Conservation (phyloP, 345 rosid species). For the Mangifera indica region DNA sequence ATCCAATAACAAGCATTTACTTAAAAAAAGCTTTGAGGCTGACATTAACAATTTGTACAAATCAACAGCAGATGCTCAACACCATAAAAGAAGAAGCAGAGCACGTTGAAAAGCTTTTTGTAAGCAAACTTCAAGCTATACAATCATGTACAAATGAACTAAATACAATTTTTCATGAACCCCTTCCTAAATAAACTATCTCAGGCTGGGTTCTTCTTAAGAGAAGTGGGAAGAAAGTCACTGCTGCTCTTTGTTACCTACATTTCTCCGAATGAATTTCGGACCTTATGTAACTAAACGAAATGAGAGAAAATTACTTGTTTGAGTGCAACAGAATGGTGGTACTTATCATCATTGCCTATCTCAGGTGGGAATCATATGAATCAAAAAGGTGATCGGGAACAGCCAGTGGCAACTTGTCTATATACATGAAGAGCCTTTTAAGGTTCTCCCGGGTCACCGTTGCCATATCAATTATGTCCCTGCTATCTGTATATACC, state of each 20-base stretch:
- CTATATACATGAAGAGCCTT: conserved; percentile 58
- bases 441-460: conserved; percentile 56
- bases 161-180: conserved; percentile 27
- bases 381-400: conserved; percentile 48
- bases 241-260: conserved; percentile 13
- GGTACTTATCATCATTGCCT: conserved; percentile 12
- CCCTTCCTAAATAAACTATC: conserved; percentile 20
- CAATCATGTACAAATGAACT: conserved; percentile 40
- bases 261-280: conserved; percentile 15
- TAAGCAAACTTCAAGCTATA: conserved; percentile 28
- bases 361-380: conserved; percentile 48
- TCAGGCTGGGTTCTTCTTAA: conserved; percentile 23
- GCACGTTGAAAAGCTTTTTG: neutral
- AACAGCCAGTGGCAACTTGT: conserved; percentile 52
- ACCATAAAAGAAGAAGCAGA: neutral
- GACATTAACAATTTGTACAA: conserved; percentile 4
- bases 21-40: neutral
- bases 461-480: conserved; percentile 47
- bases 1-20: neutral
- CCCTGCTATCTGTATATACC: conserved; percentile 51
- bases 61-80: neutral
- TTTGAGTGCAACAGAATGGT: conserved; percentile 10
- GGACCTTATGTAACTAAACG: conserved; percentile 23
- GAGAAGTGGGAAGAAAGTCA: conserved; percentile 23
- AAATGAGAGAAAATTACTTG: neutral